Percentiles rank a stretch among this genome's conserved stretches.
phyloP scores from a whole-genome alignment of 768 basidiomycete species.

The Amanita muscaria region DNA sequence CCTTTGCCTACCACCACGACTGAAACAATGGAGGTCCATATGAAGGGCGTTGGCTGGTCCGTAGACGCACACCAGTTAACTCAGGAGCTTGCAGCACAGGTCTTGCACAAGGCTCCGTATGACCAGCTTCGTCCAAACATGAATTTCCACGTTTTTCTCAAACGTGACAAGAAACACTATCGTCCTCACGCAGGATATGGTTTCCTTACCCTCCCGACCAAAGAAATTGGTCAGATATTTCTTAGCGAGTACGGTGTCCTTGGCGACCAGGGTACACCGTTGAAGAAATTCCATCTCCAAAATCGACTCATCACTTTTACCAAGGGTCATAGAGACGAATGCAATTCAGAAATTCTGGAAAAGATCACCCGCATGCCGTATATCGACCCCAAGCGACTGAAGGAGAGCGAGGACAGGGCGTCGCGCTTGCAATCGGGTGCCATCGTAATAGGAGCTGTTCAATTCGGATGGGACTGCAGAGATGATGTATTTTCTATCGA shows the following conservation, averaged over 20 bases:
- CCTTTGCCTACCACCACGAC: constrained; percentile 2
- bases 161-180: constrained; percentile 25
- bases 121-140: constrained; percentile 21
- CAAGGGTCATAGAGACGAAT: constrained; percentile 18
- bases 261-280: constrained; percentile 26
- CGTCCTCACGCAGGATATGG: constrained; percentile 34
- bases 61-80: constrained; percentile 22
- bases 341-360: constrained; percentile 28
- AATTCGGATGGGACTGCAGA: constrained; percentile 59
- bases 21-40: constrained; percentile 32
- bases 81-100: constrained; percentile 28
- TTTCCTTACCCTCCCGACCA: constrained; percentile 37
- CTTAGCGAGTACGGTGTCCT: constrained; percentile 42
- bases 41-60: constrained; percentile 27
- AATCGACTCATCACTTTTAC: constrained; percentile 26
- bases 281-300: constrained; percentile 18
- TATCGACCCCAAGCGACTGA: constrained; percentile 28
- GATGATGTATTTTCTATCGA: constrained; percentile 50
- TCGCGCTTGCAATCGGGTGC: constrained; percentile 19
- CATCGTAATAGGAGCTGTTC: constrained; percentile 31
- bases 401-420: constrained; percentile 25
- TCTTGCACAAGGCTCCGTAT: constrained; percentile 40
- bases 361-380: constrained; percentile 30
- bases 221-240: constrained; percentile 31
- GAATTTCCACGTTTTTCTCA: constrained; percentile 49